Conservation (phyloP, 805 yeast species). For the Candida coleopterorum region DNA sequence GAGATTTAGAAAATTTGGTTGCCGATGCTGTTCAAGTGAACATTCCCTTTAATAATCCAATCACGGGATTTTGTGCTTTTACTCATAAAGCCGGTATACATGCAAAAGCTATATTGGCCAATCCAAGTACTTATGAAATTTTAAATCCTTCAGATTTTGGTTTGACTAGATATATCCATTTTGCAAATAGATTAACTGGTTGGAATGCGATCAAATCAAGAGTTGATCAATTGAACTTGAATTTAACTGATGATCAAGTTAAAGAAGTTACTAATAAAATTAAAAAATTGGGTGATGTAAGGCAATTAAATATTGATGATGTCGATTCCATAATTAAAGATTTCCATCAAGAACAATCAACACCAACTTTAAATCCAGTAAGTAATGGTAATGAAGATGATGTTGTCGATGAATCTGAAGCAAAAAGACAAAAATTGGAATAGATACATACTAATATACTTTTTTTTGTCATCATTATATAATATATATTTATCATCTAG, state of each 20-base stretch:
- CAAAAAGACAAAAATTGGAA: conserved; percentile 32
- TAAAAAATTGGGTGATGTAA: conserved; percentile 54
- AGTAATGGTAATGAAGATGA: conserved; percentile 18
- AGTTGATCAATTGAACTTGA: conserved; percentile 55
- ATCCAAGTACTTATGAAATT: conserved; percentile 60
- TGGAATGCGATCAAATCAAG: conserved; percentile 62
- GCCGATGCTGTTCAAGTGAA: conserved; percentile 58
- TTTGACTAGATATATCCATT: conserved; percentile 56
- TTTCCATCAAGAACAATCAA: conserved; percentile 39
- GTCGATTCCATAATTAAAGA: conserved; percentile 57
- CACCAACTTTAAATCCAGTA: conserved; percentile 26
- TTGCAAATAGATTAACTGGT: conserved; percentile 58
- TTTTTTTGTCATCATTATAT: too few relatives aligned
- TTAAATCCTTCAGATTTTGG: conserved; percentile 56
- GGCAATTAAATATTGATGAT: conserved; percentile 56
- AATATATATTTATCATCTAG: conserved; percentile 1
- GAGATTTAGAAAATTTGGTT: conserved; percentile 55
- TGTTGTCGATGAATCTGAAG: conserved; percentile 24
- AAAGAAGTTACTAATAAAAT: conserved; percentile 53
- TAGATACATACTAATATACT: too few relatives aligned
- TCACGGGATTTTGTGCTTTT: conserved; percentile 61
- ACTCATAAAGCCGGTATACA: conserved; percentile 64
- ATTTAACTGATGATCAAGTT: conserved; percentile 52
- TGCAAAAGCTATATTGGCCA: conserved; percentile 58
- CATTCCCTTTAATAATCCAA: conserved; percentile 59